Percentiles rank a stretch among this genome's conserved stretches.
These are phyloP conservation scores for Arbutus unedo DNA, from an alignment of 148 eudicot species.

Conservation along the genomic window DNA sequence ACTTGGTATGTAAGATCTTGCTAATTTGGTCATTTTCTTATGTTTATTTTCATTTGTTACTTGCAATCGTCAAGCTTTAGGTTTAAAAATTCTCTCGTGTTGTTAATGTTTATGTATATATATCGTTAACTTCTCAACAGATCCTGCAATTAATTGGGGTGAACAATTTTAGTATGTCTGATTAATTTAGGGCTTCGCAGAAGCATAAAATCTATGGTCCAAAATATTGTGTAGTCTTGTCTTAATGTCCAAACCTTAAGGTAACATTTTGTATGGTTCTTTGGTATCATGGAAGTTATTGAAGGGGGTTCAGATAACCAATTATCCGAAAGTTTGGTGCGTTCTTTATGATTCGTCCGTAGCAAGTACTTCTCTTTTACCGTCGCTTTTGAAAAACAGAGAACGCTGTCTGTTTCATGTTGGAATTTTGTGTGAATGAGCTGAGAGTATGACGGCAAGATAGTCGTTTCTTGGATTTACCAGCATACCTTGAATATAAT, in stretches of 20 bases:
- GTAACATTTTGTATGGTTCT: no score
- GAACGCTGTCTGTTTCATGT: not conserved
- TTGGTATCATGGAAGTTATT: no score
- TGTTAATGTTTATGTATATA: not conserved
- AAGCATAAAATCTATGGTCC: no score
- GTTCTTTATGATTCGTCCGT: no score
- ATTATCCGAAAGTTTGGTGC: no score
- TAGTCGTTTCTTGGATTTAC: not conserved
- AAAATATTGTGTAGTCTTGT: no score
- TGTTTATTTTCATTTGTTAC: not conserved
- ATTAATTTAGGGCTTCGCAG: no score
- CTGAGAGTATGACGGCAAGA: not conserved
- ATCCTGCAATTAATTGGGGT: no score
- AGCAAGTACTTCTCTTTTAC: no score
- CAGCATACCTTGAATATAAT: not conserved
- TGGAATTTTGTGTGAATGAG: not conserved
- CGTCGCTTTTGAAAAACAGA: not conserved
- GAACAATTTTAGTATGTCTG: no score
- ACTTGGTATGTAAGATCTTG: slow-evolving; percentile 55
- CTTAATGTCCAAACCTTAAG: no score
- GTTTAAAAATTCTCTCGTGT: not conserved
- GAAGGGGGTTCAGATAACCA: no score
- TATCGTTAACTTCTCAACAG: not conserved
- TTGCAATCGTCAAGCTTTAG: not conserved
- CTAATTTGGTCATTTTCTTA: not conserved